Base-by-base conservation (phyloP, 306 rosid species). In the Hippophae rhamnoides region DNA sequence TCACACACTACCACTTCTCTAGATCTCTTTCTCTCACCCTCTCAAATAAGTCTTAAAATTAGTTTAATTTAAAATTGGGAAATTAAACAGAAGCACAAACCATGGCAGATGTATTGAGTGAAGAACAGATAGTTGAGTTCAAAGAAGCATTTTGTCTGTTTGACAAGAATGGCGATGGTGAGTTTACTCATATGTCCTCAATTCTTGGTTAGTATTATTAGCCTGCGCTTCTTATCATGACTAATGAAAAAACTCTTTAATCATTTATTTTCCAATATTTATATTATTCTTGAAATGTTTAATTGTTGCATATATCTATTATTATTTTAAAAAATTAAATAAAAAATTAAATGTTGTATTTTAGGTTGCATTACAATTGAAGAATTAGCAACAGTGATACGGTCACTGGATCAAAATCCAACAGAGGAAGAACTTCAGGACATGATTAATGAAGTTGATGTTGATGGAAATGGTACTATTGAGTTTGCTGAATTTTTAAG, bases 111-210 rank as follows among this genome's bases (percentile, higher is more conserved):
- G 58, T 71, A 52, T 83, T 90, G 47, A 84, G 79, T 31, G 81
- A 82, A 78, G 97, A 84, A 63, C 97, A 87, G 70, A 77, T 90
- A 73, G 77, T 74, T 61, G 97, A 87, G 85, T 87, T 90, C 71
- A 84, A 75, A 75, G 95, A 90, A 76, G 97, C 97, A 9, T 90
- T 90, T 66, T 55, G 99, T 69, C 72, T 90, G 42, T 87, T 90
- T 75, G 97, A 90, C 78, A 90, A 88, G 72, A 90, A 90, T 77
- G 95, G 95, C 57, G 95, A 90, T 67, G 97, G 97, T 90, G 68
- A 72, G 93, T 62, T 65, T 43, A 31, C 62, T 68, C 45, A 47
- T 60, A 41, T 58, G 70, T 73, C 65, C 73, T 67, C 78, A 57
- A 62, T 73, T 61, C 72, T 65, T 69, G 65, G 65, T 75, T 66